These are phyloP conservation scores for Musa balbisiana DNA, from an alignment of 202 grass and related monocot genomes.

Conservation along the genomic window DNA sequence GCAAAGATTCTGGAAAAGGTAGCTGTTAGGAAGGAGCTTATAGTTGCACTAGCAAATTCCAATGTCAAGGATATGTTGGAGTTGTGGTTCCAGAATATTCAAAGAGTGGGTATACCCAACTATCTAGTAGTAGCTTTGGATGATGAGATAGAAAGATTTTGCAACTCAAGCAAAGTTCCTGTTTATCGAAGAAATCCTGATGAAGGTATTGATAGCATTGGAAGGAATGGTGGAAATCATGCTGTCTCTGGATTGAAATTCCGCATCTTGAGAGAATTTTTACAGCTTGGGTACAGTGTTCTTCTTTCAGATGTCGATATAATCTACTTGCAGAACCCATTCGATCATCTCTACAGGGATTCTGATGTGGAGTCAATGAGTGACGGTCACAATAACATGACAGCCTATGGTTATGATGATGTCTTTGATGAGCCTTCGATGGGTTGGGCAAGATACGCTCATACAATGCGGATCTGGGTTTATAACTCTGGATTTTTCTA, in stretches of 20 bases:
- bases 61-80: constrained; percentile 77
- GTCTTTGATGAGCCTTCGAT: constrained; percentile 94
- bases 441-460: constrained; percentile 98
- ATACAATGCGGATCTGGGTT: constrained; percentile 97
- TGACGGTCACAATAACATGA: constrained; percentile 84
- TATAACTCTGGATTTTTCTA: constrained; percentile 99
- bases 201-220: constrained; percentile 69
- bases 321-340: constrained; percentile 89
- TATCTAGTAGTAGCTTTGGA: constrained; percentile 93
- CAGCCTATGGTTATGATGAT: constrained; percentile 89
- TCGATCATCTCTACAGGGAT: constrained; percentile 83
- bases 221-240: constrained; percentile 72
- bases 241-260: constrained; percentile 93
- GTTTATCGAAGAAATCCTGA: constrained; percentile 86
- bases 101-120: constrained; percentile 74
- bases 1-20: constrained; percentile 63
- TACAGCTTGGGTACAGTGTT: constrained; percentile 87
- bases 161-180: constrained; percentile 64
- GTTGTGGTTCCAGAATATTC: constrained; percentile 86
- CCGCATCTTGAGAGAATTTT: constrained; percentile 78
- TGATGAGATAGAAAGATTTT: constrained; percentile 58
- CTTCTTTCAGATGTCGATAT: constrained; percentile 94
- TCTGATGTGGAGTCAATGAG: constrained; percentile 96
- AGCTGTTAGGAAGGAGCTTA: constrained; percentile 78
- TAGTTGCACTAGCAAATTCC: constrained; percentile 85